Evolutionary conservation across 768 basidiomycete species (phyloP).

Genomic region (Pleurotus pulmonarius): DNA sequence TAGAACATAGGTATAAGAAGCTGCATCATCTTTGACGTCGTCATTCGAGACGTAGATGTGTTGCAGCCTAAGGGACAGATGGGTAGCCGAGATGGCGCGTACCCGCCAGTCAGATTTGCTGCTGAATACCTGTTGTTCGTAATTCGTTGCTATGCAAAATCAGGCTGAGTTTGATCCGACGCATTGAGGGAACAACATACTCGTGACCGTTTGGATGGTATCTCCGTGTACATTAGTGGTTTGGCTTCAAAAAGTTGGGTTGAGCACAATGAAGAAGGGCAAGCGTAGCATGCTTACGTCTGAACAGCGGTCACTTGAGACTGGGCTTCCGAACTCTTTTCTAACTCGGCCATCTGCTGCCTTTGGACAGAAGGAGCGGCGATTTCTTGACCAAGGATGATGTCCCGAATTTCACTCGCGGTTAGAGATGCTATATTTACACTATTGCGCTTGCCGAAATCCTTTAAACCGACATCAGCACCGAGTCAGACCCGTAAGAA

Average conservation of each 20-base stretch:
- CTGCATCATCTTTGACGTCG: slow-evolving; percentile 97
- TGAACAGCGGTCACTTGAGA: slow-evolving; percentile 94
- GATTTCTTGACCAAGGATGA: slow-evolving; percentile 98
- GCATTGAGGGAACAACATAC: slow-evolving; percentile 34
- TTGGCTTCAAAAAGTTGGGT: slow-evolving; percentile 43
- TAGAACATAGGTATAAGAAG: slow-evolving; percentile 90
- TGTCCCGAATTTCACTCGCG: slow-evolving; percentile 94
- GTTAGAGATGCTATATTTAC: slow-evolving; percentile 98
- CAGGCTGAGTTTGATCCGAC: not conserved
- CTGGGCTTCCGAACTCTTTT: slow-evolving; percentile 94
- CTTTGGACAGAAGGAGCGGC: slow-evolving; percentile 93
- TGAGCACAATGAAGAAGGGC: not conserved
- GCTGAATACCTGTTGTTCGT: slow-evolving; percentile 98
- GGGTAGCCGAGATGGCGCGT: slow-evolving; percentile 95
- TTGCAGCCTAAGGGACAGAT: slow-evolving; percentile 92
- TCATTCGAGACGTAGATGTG: slow-evolving; percentile 99
- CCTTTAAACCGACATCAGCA: slow-evolving; percentile 38
- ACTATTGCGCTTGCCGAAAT: slow-evolving; percentile 98
- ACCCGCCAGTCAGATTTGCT: slow-evolving; percentile 99
- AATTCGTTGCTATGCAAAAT: slow-evolving; percentile 70
- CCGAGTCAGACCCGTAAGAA: slow-evolving; percentile 6
- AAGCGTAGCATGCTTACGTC: slow-evolving; percentile 45
- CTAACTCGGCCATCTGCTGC: slow-evolving; percentile 98
- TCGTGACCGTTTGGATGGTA: slow-evolving; percentile 91
- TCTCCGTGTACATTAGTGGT: slow-evolving; percentile 98